A percentile compares a stretch with the other conserved stretches of the same genome.
Conservation (phyloP, 768 basidiomycete species). For the Naganishia vaughanmartiniae region DNA sequence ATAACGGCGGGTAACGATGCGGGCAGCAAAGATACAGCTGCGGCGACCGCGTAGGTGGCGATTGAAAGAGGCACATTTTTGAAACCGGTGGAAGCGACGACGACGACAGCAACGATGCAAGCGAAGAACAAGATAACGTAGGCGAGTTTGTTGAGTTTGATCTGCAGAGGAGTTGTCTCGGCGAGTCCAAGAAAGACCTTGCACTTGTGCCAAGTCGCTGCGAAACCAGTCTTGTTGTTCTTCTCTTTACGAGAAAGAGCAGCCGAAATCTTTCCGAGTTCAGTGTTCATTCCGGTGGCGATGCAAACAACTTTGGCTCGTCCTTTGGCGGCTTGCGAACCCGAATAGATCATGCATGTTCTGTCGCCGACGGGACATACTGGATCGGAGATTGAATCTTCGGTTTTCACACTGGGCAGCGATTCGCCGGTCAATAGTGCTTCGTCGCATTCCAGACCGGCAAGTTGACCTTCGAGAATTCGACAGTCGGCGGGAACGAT, state of each 20-base stretch:
- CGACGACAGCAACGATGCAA: conserved; percentile 51
- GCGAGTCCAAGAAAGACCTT: conserved; percentile 55
- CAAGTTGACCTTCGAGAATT: conserved; percentile 53
- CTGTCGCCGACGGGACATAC: conserved; percentile 31
- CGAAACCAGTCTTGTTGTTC: conserved; percentile 45
- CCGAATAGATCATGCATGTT: conserved; percentile 52
- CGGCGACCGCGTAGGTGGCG: conserved; percentile 53
- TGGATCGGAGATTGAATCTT: conserved; percentile 40
- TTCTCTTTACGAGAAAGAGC: conserved; percentile 51
- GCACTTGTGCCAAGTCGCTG: conserved; percentile 59
- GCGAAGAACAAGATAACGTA: conserved; percentile 51
- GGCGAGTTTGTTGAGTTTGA: conserved; percentile 56
- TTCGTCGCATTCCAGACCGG: conserved; percentile 59
- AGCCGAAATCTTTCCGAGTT: conserved; percentile 54
- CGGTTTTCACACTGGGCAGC: conserved; percentile 56
- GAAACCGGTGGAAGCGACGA: conserved; percentile 53
- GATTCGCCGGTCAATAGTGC: conserved; percentile 61
- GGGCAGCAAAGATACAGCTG: conserved; percentile 53
- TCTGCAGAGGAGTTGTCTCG: conserved; percentile 54
- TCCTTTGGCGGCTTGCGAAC: conserved; percentile 57
- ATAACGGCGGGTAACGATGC: conserved; percentile 58
- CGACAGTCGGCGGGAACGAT: conserved; percentile 55
- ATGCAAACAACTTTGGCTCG: conserved; percentile 58
- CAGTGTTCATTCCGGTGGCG: conserved; percentile 59
- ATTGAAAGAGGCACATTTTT: conserved; percentile 47